A percentile compares a stretch with the other conserved stretches of the same genome.
These are phyloP conservation scores for Yamadazyma buinensis DNA, from an alignment of 1,139 yeast species.

Conservation along the genomic window DNA sequence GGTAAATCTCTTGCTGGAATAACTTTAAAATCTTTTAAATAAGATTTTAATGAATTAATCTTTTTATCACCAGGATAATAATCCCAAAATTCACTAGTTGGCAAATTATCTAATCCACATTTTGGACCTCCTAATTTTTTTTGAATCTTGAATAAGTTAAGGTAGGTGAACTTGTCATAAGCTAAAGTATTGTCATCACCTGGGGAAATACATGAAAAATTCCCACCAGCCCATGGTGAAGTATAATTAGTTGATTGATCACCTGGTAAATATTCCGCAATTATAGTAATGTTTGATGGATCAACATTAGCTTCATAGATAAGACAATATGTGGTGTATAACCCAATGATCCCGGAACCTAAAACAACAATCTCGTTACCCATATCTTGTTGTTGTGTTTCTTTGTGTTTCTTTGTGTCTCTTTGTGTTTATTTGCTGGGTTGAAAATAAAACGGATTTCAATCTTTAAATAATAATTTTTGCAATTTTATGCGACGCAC, in stretches of 20 bases:
- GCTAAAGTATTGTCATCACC: conserved; percentile 1
- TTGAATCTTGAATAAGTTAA: conserved; percentile 5
- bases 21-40: conserved; percentile 3
- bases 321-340: conserved; percentile 4
- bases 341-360: conserved; percentile 3
- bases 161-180: conserved; percentile 4
- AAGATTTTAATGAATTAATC: conserved; percentile 3
- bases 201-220: conserved; percentile 11
- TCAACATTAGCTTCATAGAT: conserved; percentile 1
- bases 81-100: conserved; percentile 5
- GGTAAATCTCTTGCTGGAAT: background rate
- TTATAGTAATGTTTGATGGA: conserved; percentile 5
- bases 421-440: no score
- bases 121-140: conserved; percentile 5
- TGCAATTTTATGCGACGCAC: no score
- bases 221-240: conserved; percentile 25
- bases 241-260: conserved; percentile 20
- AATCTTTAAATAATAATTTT: no score
- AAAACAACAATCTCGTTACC: conserved; percentile 1
- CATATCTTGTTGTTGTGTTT: no score
- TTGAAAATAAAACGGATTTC: no score
- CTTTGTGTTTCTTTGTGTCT: no score
- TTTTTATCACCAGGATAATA: conserved; percentile 1
- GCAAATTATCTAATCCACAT: conserved; percentile 3
- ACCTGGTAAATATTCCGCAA: conserved; percentile 22